Conservation (phyloP, 1,284 basidiomycete genomes). For the Ustilago shanxiensis region DNA sequence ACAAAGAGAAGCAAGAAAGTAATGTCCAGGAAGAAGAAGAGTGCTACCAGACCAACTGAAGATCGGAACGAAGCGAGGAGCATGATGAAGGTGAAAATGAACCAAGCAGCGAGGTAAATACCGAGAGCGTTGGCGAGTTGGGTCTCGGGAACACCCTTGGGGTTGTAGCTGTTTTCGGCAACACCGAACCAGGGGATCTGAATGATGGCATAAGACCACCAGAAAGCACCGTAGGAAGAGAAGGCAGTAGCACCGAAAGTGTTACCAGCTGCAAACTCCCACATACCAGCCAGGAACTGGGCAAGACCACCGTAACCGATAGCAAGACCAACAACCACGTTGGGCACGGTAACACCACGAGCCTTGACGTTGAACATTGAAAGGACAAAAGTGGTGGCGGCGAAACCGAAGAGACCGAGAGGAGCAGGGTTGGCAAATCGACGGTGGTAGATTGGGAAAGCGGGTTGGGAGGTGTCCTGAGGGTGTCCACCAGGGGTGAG, state of each 20-base stretch:
- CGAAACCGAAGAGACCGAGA: constrained; percentile 71
- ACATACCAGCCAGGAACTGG: constrained; percentile 76
- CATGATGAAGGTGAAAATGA: constrained; percentile 66
- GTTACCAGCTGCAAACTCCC: constrained; percentile 80
- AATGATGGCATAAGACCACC: constrained; percentile 62
- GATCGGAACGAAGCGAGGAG: constrained; percentile 58
- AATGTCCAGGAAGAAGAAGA: constrained; percentile 81
- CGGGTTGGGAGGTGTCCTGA: constrained; percentile 71
- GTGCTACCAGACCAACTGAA: constrained; percentile 70
- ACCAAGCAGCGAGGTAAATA: constrained; percentile 63
- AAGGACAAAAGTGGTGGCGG: constrained; percentile 74
- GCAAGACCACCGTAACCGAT: constrained; percentile 79
- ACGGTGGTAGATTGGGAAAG: constrained; percentile 67
- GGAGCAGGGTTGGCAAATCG: constrained; percentile 74
- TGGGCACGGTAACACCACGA: constrained; percentile 58
- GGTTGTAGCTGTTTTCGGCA: constrained; percentile 27
- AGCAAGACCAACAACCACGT: constrained; percentile 61
- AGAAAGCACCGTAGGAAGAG: constrained; percentile 66
- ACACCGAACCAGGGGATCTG: constrained; percentile 65
- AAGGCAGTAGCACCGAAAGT: constrained; percentile 76
- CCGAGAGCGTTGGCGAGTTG: constrained; percentile 53
- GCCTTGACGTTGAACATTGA: constrained; percentile 70
- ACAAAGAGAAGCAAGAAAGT: constrained; percentile 72
- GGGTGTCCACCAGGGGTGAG: constrained; percentile 72
- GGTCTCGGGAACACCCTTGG: constrained; percentile 35